Evolutionary conservation across 192 early-diverging fungal genomes (phyloP), one percentile per base, ranked within the genome.

Genomic region (Martensiomyces pterosporus): DNA sequence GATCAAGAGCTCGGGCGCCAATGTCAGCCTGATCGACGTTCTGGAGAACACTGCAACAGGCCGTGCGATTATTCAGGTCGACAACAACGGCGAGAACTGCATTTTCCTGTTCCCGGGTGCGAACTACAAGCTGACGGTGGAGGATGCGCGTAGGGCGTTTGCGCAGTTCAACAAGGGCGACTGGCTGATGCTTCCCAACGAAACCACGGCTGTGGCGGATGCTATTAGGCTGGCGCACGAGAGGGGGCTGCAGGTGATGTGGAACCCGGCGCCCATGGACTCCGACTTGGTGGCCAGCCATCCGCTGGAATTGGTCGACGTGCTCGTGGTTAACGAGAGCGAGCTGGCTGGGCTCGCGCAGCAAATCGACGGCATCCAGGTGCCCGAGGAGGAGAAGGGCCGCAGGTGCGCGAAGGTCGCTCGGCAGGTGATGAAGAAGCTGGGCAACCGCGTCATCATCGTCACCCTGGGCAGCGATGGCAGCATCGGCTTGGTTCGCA

Each of bases 101-200:
- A 97, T 97, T 49, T 75, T 97, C 4, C 67, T 97, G 24, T 84
- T 80, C 29, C 82, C 85, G 2, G 91, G 90, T 10, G 81, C 91
- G 13, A 94, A 92, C 75, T 63, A 80, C 56, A 49, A 59, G 16
- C 59, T 84, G 17, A 76, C 73, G 17, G 37, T 47, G 16, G 60
- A 45, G 17, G 75, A 85, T 24, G 79, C 71, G 8, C 50, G 32
- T 10, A 32, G 57, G n/a, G 78, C 80, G 14, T 52, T 87, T n/a
- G 61, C 64, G 2, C 32, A 60, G 23, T 86, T 85, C 53, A 55
- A 64, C 4, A 17, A 47, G 16, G 82, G 80, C 9, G 89, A 89
- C 52, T 90, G 86, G 87, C 65, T 93, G 15, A 49, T 94, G 1
- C 74, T 92, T 57, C 92, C 94, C 38, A 94, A 93, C 66, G 94